Evolutionary conservation across 495 filamentous ascomycete genomes (phyloP).

Genomic region (Lasiosphaeriaceae sp.): DNA sequence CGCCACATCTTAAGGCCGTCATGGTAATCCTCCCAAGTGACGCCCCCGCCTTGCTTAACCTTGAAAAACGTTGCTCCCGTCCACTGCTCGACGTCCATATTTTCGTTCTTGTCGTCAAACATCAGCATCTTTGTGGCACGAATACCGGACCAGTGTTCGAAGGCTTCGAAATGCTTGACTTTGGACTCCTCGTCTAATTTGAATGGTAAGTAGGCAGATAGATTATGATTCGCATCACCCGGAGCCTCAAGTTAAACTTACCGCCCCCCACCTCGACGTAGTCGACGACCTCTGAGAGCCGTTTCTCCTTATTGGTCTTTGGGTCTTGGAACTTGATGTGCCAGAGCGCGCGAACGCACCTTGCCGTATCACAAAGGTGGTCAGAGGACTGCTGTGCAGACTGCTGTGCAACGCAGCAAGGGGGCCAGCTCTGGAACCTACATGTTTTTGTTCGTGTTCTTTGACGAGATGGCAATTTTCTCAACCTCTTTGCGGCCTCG

Average conservation of each 20-base stretch:
- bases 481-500: background rate
- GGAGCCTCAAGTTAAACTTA: too few species aligned
- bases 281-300: background rate
- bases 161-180: background rate
- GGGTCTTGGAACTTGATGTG: background rate
- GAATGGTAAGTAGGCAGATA: too few species aligned
- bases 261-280: background rate
- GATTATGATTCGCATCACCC: too few species aligned
- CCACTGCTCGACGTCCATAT: background rate
- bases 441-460: background rate
- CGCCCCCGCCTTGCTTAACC: too few species aligned
- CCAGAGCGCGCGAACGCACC: background rate
- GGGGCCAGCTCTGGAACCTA: too few species aligned
- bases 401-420: too few species aligned
- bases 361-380: too few species aligned
- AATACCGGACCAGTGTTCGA: background rate
- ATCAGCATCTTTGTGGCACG: background rate
- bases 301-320: background rate
- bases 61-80: too few species aligned
- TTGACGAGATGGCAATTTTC: background rate
- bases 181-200: background rate
- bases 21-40: too few species aligned
- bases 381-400: too few species aligned
- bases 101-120: background rate
- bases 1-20: too few species aligned